These are phyloP conservation scores for Neurospora intermedia DNA, from an alignment of 495 filamentous ascomycete species.

Conservation along the genomic window DNA sequence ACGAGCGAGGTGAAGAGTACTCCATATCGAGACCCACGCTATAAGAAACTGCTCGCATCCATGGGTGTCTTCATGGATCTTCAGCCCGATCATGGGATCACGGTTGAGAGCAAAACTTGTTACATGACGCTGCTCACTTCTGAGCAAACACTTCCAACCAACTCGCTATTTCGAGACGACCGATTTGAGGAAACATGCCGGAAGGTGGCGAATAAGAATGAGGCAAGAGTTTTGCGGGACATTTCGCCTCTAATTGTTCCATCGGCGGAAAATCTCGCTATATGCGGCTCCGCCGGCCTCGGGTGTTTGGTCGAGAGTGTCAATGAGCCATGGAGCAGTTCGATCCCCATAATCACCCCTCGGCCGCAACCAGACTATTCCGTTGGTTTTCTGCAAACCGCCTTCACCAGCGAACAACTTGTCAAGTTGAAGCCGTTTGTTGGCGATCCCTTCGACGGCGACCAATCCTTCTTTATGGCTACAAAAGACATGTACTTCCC, in stretches of 20 bases:
- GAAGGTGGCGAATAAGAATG: conserved; percentile 24
- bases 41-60: conserved; percentile 22
- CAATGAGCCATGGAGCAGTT: conserved; percentile 31
- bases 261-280: conserved; percentile 17
- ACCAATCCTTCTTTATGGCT: conserved; percentile 9
- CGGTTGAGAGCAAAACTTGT: conserved; percentile 13
- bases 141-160: conserved; percentile 21
- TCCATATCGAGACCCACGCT: conserved; percentile 25
- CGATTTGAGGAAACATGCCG: conserved; percentile 21
- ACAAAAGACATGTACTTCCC: conserved; percentile 22
- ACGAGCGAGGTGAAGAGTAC: conserved; percentile 22
- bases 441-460: conserved; percentile 6
- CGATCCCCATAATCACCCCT: conserved; percentile 19
- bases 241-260: conserved; percentile 14
- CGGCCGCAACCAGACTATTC: conserved; percentile 28
- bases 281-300: conserved; percentile 19
- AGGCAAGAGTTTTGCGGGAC: conserved; percentile 20
- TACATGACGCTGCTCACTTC: conserved; percentile 21
- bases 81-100: conserved; percentile 20
- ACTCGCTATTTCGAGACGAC: conserved; percentile 26
- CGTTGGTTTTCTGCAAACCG: conserved; percentile 28
- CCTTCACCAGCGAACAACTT: conserved; percentile 33
- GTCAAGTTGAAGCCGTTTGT: conserved; percentile 29
- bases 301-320: conserved; percentile 28
- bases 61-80: conserved; percentile 31